Evolutionary conservation across 768 basidiomycete genomes (phyloP).

Genomic region (Melanogaster broomeanus): DNA sequence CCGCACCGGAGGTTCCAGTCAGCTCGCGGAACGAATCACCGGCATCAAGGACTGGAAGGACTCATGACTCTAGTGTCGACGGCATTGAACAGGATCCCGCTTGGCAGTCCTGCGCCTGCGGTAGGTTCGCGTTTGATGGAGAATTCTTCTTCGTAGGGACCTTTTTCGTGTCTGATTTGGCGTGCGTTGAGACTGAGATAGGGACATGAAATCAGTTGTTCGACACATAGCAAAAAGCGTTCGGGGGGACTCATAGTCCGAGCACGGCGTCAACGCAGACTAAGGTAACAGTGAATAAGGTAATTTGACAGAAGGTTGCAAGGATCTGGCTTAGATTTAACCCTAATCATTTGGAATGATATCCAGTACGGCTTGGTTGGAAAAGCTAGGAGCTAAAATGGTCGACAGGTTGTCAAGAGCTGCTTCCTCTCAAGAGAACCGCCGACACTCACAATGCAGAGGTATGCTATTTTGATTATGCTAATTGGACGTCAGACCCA

Average conservation of each 20-base stretch:
- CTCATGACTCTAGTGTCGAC: conserved; percentile 18
- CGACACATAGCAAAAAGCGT: background rate
- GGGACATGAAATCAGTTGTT: background rate
- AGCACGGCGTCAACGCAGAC: conserved; percentile 31
- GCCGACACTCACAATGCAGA: conserved; percentile 19
- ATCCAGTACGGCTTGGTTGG: conserved; percentile 27
- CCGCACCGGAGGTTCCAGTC: too few species aligned
- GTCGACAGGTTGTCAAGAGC: background rate
- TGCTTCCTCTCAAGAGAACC: background rate
- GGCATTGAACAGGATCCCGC: conserved; percentile 13
- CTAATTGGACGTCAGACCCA: conserved; percentile 5
- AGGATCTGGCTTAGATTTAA: conserved; percentile 20
- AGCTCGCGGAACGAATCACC: too few species aligned
- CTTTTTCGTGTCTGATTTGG: conserved; percentile 13
- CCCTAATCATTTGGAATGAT: conserved; percentile 26
- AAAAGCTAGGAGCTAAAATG: conserved; percentile 22
- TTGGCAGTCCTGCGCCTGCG: background rate
- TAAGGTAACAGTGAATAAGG: conserved; percentile 5
- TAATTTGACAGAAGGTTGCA: background rate
- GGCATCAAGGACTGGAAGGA: background rate
- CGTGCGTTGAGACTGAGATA: conserved; percentile 28
- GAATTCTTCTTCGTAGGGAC: conserved; percentile 28
- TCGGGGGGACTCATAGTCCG: conserved; percentile 22
- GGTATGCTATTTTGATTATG: conserved; percentile 14
- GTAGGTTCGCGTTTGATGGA: conserved; percentile 1